Percentiles rank a stretch among this genome's conserved stretches.
phyloP scores from a whole-genome alignment of 2,329 filamentous ascomycete genomes.

The Xylariales sp. region DNA sequence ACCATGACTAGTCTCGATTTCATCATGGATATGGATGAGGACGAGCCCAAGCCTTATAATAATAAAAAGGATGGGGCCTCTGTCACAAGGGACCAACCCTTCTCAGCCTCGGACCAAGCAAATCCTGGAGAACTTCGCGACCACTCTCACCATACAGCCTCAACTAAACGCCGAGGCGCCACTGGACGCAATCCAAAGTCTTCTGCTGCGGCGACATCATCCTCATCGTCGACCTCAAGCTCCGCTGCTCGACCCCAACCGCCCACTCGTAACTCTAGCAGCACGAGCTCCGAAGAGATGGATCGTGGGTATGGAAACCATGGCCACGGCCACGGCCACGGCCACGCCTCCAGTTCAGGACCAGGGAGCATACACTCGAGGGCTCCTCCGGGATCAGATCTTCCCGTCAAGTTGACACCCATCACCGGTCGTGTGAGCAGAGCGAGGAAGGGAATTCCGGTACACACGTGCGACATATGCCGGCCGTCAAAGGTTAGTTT shows the following conservation, averaged over 20 bases:
- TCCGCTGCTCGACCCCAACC: constrained; percentile 23
- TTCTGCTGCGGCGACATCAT: constrained; percentile 20
- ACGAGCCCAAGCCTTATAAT: constrained; percentile 34
- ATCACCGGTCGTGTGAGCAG: constrained; percentile 54
- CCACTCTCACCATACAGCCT: constrained; percentile 25
- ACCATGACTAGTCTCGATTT: constrained; percentile 52
- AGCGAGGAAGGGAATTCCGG: constrained; percentile 55
- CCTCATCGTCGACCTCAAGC: constrained; percentile 18
- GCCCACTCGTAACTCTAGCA: constrained; percentile 34
- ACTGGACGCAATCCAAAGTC: constrained; percentile 25
- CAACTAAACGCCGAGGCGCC: constrained; percentile 30
- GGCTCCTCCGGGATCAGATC: constrained; percentile 25
- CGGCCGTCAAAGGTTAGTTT: constrained; percentile 43
- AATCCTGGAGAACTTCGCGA: constrained; percentile 29
- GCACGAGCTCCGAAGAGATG: constrained; percentile 45
- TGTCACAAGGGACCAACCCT: constrained; percentile 29
- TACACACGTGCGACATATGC: constrained; percentile 51
- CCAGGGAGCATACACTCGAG: constrained; percentile 26
- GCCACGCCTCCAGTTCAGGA: constrained; percentile 29
- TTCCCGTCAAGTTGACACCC: constrained; percentile 48
- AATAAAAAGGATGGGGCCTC: constrained; percentile 42
- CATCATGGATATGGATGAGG: constrained; percentile 54
- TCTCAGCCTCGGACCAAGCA: constrained; percentile 36
- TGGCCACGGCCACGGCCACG: constrained; percentile 27
- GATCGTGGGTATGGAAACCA: too few relatives aligned